Evolutionary conservation across 305 asterid species (phyloP).

Genomic region (Euphrasia arctica): DNA sequence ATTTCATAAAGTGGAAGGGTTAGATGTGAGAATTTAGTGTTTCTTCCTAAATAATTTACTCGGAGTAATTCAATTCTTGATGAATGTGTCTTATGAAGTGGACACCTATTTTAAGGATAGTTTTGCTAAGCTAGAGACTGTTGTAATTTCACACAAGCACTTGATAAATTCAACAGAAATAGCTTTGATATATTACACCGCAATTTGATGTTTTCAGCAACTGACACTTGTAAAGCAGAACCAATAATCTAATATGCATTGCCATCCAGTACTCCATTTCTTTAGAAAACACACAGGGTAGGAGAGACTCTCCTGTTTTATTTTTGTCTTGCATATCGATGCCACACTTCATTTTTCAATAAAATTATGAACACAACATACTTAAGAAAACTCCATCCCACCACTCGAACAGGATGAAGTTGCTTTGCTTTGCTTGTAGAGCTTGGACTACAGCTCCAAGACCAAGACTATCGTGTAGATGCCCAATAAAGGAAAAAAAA

Average conservation of each 20-base stretch:
- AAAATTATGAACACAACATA: conserved; percentile 23
- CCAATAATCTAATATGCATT: conserved; percentile 20
- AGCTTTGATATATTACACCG: conserved; percentile 24
- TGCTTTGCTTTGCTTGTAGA: conserved; percentile 31
- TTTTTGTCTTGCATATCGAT: conserved; percentile 25
- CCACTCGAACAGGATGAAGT: conserved; percentile 25
- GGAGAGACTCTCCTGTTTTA: conserved; percentile 38
- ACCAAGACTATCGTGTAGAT: conserved; percentile 43
- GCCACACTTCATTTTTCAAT: conserved; percentile 29
- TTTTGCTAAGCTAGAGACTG: conserved; percentile 10
- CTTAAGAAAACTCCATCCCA: conserved; percentile 31
- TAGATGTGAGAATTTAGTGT: conserved; percentile 18
- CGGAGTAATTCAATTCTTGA: conserved; percentile 15
- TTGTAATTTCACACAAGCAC: conserved; percentile 26
- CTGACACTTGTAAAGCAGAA: conserved; percentile 22
- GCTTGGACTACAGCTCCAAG: conserved; percentile 50
- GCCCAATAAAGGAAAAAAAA: conserved; percentile 20
- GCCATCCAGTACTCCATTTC: conserved; percentile 27
- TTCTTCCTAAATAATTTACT: conserved; percentile 15
- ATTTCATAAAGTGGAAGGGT: conserved; percentile 22
- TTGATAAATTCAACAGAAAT: conserved; percentile 30
- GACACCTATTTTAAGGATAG: conserved; percentile 18
- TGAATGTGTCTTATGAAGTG: conserved; percentile 18
- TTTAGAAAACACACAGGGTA: conserved; percentile 36
- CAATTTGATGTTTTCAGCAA: conserved; percentile 27